Evolutionary conservation across 257 asterid genomes (phyloP), one percentile per base, ranked within the genome.

Genomic region (Przewalskia tangutica): DNA sequence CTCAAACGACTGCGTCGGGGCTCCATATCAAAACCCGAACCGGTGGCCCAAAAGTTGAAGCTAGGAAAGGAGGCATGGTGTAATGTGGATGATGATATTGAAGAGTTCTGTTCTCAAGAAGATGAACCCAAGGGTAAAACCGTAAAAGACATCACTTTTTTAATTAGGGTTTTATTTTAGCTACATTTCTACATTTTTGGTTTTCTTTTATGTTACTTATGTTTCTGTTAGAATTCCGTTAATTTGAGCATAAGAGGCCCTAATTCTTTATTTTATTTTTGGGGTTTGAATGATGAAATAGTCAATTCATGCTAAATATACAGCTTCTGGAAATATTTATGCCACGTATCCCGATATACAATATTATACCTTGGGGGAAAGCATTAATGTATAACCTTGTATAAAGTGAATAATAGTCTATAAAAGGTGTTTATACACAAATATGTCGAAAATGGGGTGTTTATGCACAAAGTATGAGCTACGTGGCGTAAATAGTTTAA

Each of bases 51-150:
- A 80, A 88, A 82, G 34, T 59, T n/a, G 53, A 73, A 83, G 59
- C 13, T 68, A 51, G 82, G 63, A 32, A 84, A 40, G 56, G 60
- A 73, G 79, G 83, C 27, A 12, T 44, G 82, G 83, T 70, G 85
- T 83, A 77, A 84, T 81, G 88, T 79, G 64, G 94, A 90, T 71
- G 98, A 95, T 77, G 98, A 93, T 42, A 95, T 95, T 82, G 99
- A 95, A 85, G 92, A 85, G 18, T 94, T 93, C 76, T 94, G 97
- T 82, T 91, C 97, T 18, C 93, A 93, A 65, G 98, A 94, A 42
- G 98, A 90, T 63, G 85, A 34, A 82, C 82, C 81, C 6, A 66
- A 66, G 84, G 97, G 97, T 92, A 84, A 56, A 38, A 27, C 32
- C 32, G 32, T 27, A 27, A 50, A 77, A n/a, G 4, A 53, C 48